Evolutionary conservation across 2,329 filamentous ascomycete species (phyloP).

Genomic region (Sarocladiaceae sp.): DNA sequence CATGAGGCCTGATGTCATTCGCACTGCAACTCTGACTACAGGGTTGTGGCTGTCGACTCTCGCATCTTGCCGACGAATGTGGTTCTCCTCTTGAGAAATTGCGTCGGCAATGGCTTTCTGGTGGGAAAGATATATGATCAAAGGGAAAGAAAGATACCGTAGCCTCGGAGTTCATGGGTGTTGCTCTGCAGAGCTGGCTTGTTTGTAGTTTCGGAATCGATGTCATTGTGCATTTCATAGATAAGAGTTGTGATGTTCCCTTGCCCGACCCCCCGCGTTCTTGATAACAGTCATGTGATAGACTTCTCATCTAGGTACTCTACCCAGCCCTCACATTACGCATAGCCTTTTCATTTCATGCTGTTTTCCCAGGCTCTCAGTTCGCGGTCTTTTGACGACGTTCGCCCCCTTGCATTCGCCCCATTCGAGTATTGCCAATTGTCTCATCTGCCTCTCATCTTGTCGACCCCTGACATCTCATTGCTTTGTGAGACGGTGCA

Average conservation of each 20-base stretch:
- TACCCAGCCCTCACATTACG: too few species aligned
- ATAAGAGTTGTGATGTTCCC: conserved; percentile 8
- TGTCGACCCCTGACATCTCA: conserved; percentile 10
- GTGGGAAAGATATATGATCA: background rate
- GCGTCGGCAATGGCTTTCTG: too few species aligned
- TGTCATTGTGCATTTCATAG: conserved; percentile 8
- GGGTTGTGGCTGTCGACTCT: too few species aligned
- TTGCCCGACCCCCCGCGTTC: background rate
- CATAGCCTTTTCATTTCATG: too few species aligned
- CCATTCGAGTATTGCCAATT: too few species aligned
- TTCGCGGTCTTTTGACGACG: too few species aligned
- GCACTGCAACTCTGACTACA: too few species aligned
- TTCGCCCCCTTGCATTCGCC: too few species aligned
- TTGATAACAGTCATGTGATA: conserved; percentile 5
- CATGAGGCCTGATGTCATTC: conserved; percentile 20
- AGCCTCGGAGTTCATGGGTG: conserved; percentile 9
- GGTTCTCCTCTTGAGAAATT: background rate
- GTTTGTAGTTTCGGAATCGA: conserved; percentile 4
- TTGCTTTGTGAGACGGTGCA: conserved; percentile 62
- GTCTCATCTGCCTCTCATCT: background rate
- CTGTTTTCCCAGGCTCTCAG: too few species aligned
- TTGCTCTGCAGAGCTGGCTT: conserved; percentile 6
- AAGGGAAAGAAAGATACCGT: conserved; percentile 4
- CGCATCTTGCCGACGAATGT: background rate
- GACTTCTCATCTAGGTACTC: too few species aligned